Percentiles rank a stretch among this genome's conserved stretches.
Conservation (phyloP, 2,329 filamentous ascomycete species). For the Claviceps sp. region DNA sequence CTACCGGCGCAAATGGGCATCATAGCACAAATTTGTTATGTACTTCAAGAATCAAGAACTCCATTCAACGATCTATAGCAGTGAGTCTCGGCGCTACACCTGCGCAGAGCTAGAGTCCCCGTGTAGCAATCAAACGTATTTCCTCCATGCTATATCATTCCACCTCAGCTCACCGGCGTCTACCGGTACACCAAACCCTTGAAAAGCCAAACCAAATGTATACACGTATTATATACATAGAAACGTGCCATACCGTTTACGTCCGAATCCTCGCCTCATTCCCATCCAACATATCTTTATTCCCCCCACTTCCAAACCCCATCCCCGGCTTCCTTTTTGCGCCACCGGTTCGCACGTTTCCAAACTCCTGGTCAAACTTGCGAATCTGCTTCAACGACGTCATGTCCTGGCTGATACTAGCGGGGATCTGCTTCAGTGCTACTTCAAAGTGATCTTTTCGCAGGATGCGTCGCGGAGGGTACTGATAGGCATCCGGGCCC, state of each 20-base stretch:
- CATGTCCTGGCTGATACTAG: conserved; percentile 93
- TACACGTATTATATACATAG: not conserved
- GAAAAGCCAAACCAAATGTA: not conserved
- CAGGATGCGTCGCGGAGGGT: conserved; percentile 46
- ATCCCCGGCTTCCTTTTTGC: conserved; percentile 35
- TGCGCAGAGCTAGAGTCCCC: too few relatives aligned
- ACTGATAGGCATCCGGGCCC: conserved; percentile 36
- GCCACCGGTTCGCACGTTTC: conserved; percentile 57
- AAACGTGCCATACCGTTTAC: not conserved
- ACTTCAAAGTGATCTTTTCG: conserved; percentile 64
- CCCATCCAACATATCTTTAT: conserved; percentile 21
- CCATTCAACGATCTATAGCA: too few relatives aligned
- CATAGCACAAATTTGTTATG: too few relatives aligned
- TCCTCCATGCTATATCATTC: too few relatives aligned
- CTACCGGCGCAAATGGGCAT: too few relatives aligned
- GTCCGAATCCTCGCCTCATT: conserved; percentile 32
- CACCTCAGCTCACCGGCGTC: too few relatives aligned
- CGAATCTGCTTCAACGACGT: conserved; percentile 69
- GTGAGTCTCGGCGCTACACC: too few relatives aligned
- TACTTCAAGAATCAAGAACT: too few relatives aligned
- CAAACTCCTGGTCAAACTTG: conserved; percentile 93
- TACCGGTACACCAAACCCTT: too few relatives aligned
- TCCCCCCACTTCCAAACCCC: conserved; percentile 42
- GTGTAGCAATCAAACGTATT: too few relatives aligned
- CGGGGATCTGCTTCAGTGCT: conserved; percentile 77